Evolutionary conservation across 176 grass and related monocot genomes (phyloP).

Genomic region (Eleusine coracana): DNA sequence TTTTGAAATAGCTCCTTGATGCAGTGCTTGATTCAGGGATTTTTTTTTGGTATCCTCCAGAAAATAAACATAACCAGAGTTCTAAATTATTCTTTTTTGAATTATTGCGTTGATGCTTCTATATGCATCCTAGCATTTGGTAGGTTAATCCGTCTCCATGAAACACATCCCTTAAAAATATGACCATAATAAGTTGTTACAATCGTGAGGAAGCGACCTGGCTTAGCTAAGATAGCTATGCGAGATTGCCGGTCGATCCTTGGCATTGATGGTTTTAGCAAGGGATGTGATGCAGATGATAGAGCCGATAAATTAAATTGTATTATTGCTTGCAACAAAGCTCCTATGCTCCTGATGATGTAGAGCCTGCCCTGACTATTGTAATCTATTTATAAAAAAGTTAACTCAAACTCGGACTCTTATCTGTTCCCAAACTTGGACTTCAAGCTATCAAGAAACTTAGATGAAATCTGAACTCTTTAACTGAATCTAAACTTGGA

Average conservation of each 20-base stretch:
- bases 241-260: no score
- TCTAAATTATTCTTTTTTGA: constrained; percentile 18
- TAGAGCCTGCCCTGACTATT: background rate
- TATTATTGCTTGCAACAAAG: background rate
- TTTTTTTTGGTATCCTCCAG: background rate
- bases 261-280: no score
- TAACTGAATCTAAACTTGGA: background rate
- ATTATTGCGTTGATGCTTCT: background rate
- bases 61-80: background rate
- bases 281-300: background rate
- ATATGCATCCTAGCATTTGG: constrained; percentile 3
- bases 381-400: background rate
- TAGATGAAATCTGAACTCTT: background rate
- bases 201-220: background rate
- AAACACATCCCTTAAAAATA: background rate
- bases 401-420: background rate
- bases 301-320: background rate
- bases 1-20: no score
- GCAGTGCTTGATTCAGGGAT: background rate
- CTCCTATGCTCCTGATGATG: background rate
- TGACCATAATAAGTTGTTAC: background rate
- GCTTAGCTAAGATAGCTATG: no score
- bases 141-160: background rate
- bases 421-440: background rate
- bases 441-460: background rate